Evolutionary conservation across 495 filamentous ascomycete genomes (phyloP).

Genomic region (Choiromyces venosus): DNA sequence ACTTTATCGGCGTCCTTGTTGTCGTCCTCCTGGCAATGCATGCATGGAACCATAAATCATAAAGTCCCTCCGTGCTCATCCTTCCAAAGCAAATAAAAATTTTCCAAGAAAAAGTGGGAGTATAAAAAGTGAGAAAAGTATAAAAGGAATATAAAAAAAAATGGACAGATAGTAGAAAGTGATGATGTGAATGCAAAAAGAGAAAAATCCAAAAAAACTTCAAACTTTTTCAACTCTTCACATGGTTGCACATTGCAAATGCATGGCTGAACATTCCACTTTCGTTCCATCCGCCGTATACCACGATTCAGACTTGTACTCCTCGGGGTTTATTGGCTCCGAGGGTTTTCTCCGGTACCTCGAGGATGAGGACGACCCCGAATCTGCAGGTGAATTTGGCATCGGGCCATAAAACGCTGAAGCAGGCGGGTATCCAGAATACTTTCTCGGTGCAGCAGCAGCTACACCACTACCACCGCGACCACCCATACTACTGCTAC

Average conservation of each 20-base stretch:
- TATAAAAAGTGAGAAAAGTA: no score
- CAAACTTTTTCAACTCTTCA: constrained; percentile 7
- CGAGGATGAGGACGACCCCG: constrained; percentile 13
- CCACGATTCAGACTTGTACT: constrained; percentile 37
- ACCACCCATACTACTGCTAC: background rate
- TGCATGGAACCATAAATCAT: background rate
- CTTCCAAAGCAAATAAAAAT: background rate
- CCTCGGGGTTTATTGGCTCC: constrained; percentile 25
- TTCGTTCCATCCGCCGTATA: constrained; percentile 37
- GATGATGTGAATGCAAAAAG: background rate
- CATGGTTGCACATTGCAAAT: constrained; percentile 40
- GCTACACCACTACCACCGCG: background rate
- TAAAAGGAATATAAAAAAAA: background rate
- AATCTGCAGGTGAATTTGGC: constrained; percentile 11
- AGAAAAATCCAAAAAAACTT: background rate
- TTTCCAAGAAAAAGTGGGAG: background rate
- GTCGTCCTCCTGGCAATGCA: constrained; percentile 6
- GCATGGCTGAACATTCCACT: constrained; percentile 39
- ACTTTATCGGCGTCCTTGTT: background rate
- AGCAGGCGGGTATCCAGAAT: constrained; percentile 38
- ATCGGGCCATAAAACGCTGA: constrained; percentile 37
- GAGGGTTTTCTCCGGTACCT: constrained; percentile 23
- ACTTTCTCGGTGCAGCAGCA: constrained; percentile 18
- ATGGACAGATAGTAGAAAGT: background rate
- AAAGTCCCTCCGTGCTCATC: background rate